Evolutionary conservation across 169 alveolate species (phyloP), one percentile per base, ranked within the genome.

Genomic region (Toxoplasma gondii): DNA sequence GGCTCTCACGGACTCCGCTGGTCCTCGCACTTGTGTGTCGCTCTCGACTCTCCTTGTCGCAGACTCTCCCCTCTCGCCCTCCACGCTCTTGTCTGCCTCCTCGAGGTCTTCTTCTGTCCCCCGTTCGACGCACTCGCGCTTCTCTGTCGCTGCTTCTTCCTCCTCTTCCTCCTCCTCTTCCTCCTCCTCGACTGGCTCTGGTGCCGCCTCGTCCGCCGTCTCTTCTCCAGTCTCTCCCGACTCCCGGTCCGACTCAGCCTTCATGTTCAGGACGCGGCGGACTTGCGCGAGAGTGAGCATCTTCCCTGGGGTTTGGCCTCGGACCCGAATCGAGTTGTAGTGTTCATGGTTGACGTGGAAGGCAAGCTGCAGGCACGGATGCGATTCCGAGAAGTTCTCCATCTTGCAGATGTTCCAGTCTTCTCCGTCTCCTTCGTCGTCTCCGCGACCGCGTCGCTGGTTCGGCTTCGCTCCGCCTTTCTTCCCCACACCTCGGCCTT

Each of bases 401-500:
- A 91, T 91, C 34, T 44, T 36, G 83, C 93, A 88, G 43, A 88
- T 64, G 41, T 44, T 78, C 94, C 94, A 91, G 39, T n/a, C 84
- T n/a, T 31, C 84, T 24, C 45, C 84, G 43, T 31, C 84, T 41
- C 2, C 84, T 74, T 36, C 84, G 9, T 16, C 43, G 44, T 7
- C 22, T 12, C 58, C 58, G 58, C 58, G 58, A 49, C 12, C 58
- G 22, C 58, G 58, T 22, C 27, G 44, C 22, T 12, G 44, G 27
- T 80, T 31, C 88, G 12, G 53, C n/a, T 43, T 82, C 90, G 38
- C 41, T 19, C 39, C 39, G 69, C n/a, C 41, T 67, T 82, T 82
- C 90, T 41, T 39, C 43, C 31, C 34, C 10, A 22, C 36, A 12
- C 29, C 53, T 17, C 53, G n/a, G 31, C 41, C 88, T 22, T 38